Evolutionary conservation across 1,284 basidiomycete species (phyloP).

Genomic region (Inonotus hispidus): DNA sequence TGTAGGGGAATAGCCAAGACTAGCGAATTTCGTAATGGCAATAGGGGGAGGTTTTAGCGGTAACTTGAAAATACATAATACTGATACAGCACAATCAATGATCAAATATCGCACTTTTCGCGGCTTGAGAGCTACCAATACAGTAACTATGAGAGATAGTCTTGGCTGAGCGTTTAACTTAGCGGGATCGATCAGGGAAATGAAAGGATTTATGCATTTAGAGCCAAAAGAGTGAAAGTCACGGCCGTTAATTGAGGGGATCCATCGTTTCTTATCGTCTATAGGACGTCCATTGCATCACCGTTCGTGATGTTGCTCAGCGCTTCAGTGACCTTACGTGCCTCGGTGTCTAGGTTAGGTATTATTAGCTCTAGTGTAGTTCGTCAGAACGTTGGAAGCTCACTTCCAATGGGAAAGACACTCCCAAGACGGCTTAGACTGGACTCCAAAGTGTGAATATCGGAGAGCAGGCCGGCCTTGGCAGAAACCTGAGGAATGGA

Average conservation of each 20-base stretch:
- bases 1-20: not conserved
- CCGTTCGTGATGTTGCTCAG: not conserved
- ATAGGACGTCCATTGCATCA: not conserved
- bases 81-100: not conserved
- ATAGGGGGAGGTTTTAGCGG: too few species aligned
- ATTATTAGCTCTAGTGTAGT: not conserved
- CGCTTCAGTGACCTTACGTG: not conserved
- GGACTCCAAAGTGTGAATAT: slow-evolving; percentile 1
- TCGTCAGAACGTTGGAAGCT: not conserved
- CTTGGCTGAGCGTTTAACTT: not conserved
- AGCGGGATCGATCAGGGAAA: not conserved
- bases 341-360: not conserved
- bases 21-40: too few species aligned
- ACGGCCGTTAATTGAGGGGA: not conserved
- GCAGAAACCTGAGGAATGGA: not conserved
- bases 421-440: slow-evolving; percentile 6
- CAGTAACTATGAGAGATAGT: not conserved
- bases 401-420: slow-evolving; percentile 15
- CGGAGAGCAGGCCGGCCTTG: not conserved
- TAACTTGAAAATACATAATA: not conserved
- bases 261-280: not conserved
- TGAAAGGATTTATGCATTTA: not conserved
- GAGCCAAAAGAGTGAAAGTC: not conserved
- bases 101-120: not conserved
- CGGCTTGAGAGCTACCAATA: not conserved